Base-by-base conservation (phyloP, 2,329 filamentous ascomycete species). In the Lomentospora prolificans region DNA sequence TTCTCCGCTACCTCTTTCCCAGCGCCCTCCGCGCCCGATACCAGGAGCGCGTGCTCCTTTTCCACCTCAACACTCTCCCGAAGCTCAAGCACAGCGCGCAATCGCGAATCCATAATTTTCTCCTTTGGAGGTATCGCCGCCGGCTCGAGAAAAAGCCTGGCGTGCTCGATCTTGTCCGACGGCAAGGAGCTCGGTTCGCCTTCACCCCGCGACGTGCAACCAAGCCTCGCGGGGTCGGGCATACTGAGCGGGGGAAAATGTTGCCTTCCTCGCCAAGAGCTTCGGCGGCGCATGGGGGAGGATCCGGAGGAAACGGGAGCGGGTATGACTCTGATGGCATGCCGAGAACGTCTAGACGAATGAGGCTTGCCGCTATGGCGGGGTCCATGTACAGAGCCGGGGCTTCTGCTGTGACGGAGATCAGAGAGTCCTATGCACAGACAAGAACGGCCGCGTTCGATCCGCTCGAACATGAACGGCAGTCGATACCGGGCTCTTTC, bases 31-130 rank as follows among this genome's bases (percentile, higher is more conserved):
- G 80, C 66, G 76, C 80, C 59, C 80, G 77, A 61, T 84, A 84
- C 63, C 83, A 82, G 66, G 80, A 84, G 58, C 81, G 79, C 59
- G 75, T 94, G 55, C 78, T 85, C 62, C 75, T 78, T 61, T 83
- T 96, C 67, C 87, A 83, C 60, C 81, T 89, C 77, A 82, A 90
- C 63, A 88, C 81, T 4, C 70, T 95, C 24, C 88, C 89, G 10
- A 73, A 77, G 53, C 78, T 89, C 63, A 87, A 86, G 64, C 82
- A 85, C 66, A 76, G 79, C 55, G 72, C 89, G 7, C 90, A 95
- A 70, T 85, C 85, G 36, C 81, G 84, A 56, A 82, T 96, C 60
- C 95, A 94, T 66, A 79, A 78, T 50, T 88, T 85, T 60, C 76
- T 95, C 57, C 73, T 91, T 59, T 75, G 77, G 61, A 80, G 81